Conservation (phyloP, 129 eudicot genomes). For the Chrysanthemum seticuspe region DNA sequence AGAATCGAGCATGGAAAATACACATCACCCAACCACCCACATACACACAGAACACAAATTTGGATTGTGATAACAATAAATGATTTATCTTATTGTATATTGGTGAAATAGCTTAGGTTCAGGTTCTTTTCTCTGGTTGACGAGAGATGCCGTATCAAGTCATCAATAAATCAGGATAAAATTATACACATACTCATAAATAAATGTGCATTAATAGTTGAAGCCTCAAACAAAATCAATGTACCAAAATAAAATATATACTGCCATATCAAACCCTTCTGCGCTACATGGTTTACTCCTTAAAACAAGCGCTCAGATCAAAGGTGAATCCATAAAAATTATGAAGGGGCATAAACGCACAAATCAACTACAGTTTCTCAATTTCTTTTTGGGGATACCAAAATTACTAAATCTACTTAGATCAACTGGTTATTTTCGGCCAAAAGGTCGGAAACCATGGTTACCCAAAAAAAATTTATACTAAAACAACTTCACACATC, state of each 20-base stretch:
- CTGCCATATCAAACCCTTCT: background rate
- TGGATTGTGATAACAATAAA: background rate
- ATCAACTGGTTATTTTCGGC: no score
- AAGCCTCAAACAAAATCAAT: slow-evolving; percentile 15
- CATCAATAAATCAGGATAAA: background rate
- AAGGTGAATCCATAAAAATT: background rate
- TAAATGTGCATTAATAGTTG: background rate
- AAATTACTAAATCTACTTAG: background rate
- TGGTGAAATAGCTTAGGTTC: background rate
- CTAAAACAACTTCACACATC: background rate
- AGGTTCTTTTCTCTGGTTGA: background rate
- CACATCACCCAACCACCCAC: background rate
- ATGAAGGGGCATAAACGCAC: background rate
- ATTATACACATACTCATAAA: slow-evolving; percentile 6
- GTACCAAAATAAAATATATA: background rate
- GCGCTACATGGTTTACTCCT: background rate
- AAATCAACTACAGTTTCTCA: background rate
- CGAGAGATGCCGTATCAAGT: background rate
- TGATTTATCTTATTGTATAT: background rate
- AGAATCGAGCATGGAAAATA: slow-evolving; percentile 12
- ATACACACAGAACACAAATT: background rate
- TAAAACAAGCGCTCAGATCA: background rate
- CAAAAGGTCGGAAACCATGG: no score
- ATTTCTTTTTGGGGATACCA: background rate
- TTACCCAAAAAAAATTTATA: background rate